Evolutionary conservation across 1,139 yeast genomes (phyloP), one percentile per base, ranked within the genome.

Genomic region (Geotrichum australiense): DNA sequence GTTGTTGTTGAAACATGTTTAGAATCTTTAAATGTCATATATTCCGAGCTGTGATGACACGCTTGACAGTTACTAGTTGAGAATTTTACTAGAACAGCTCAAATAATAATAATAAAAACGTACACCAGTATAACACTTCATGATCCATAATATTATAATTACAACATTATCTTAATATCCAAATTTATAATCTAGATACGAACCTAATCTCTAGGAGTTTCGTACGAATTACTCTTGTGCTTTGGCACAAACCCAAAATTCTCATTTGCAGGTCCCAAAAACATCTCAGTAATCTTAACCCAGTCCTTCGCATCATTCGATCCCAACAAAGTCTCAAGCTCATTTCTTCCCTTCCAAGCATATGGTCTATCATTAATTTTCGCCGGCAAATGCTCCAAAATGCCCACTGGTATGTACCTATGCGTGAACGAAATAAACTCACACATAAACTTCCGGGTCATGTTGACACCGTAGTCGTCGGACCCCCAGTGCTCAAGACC

Each of bases 401-500:
- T 80, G 1, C 97, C 98, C 50, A 86, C 80, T 6, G 99, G 99
- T 42, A 91, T 78, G 62, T 91, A 91, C 54, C 99, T 71, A 59
- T 91, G 94, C 51, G 94, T 85, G 63, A 91, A 91, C 43, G 96
- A 82, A 59, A 93, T 69, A 63, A 87, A 91, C 63, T 91, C 99
- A 66, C 97, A 89, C 73, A 91, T 69, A 63, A 78, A 93, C 54
- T 98, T 71, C 62, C 99, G 78, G 6, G 95, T 81, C 52, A 77
- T 77, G 45, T 85, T 82, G 46, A 91, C 75, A 31, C 98, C 99
- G 61, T 81, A 89, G 55, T 86, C 96, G 57, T 91, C 99, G 0
- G 95, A 74, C 2, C 99, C 98, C 97, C 98, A 93, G 64, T 93
- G 98, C 54, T 87, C 89, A 52, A 91, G 70, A 0, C 98, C 97